Base-by-base conservation (phyloP, 2,329 filamentous ascomycete genomes). In the Orbilia brochopaga region DNA sequence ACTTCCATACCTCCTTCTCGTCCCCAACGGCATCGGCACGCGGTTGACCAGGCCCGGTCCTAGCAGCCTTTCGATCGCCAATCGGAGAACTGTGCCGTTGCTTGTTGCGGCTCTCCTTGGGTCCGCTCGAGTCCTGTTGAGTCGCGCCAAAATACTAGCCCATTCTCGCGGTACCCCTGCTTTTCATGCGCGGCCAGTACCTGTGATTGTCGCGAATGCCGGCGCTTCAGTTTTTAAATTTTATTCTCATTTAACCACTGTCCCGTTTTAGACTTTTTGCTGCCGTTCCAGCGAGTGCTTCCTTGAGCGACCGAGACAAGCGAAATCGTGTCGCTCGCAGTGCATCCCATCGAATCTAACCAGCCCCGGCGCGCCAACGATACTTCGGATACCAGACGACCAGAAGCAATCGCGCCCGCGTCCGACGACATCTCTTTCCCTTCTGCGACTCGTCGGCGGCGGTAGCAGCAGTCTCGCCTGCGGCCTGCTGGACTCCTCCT, bases 401-500 rank as follows among this genome's bases (percentile, higher is more conserved):
- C 27, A 32, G 27, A 3, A 8, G 27, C 23, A 30, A 7, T 53
- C 17, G n/a, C 21, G 11, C 21, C 10, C 46, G 21, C 30, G 15
- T 58, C 23, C 27, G 27, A 50, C 46, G n/a, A 13, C 15, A 23
- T 24, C 57, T 53, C 23, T 11, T 53, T 13, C 11, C 24, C n/a
- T 3, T 13, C 23, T 32, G 27, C 27, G 27, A 32, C 8, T 8
- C 27, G 27, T 32, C 27, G 27, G 27, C 27, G 27, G 27, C 8
- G 27, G 59, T 50, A 44, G 37, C 23, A 55, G 40, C 40, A 30
- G 21, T 37, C 30, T 53, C 55, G 32, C 40, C 55, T 52, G 63
- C 59, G 63, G 32, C 63, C 23, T 62, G 56, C 58, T 58, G 57
- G 65, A 8, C 27, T 57, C 65, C 61, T 57, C 13, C 64, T 69